A percentile compares a stretch with the other conserved stretches of the same genome.
These are phyloP conservation scores for Butyriboletus loyo DNA, from an alignment of 768 basidiomycete species.

Conservation along the genomic window DNA sequence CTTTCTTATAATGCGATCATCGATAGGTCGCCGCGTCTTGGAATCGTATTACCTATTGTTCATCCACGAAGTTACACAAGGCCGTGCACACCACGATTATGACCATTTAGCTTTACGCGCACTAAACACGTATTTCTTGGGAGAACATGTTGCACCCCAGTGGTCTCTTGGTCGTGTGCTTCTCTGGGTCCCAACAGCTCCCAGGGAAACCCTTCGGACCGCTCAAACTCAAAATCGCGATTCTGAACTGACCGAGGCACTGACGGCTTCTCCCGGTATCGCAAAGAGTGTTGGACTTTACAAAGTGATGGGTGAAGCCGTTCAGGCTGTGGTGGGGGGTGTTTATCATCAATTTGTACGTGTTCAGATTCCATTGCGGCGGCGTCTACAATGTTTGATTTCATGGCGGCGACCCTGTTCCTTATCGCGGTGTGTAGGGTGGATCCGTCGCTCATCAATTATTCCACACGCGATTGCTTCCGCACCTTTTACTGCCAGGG, in stretches of 20 bases:
- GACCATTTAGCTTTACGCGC: constrained; percentile 55
- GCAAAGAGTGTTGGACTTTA: constrained; percentile 61
- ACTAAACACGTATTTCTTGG: constrained; percentile 68
- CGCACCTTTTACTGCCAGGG: constrained; percentile 29
- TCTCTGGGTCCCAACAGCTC: constrained; percentile 67
- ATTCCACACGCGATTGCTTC: constrained; percentile 36
- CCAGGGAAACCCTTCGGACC: constrained; percentile 33
- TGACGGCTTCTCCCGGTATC: constrained; percentile 34
- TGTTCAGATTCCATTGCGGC: constrained; percentile 24
- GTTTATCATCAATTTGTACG: constrained; percentile 79
- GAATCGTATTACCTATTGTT: constrained; percentile 74
- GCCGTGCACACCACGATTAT: constrained; percentile 50
- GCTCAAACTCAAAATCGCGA: constrained; percentile 16
- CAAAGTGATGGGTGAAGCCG: constrained; percentile 75
- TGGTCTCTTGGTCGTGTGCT: constrained; percentile 75
- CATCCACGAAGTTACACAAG: constrained; percentile 52
- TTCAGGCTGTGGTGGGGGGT: constrained; percentile 73
- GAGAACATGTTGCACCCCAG: constrained; percentile 68
- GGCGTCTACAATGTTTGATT: constrained; percentile 4
- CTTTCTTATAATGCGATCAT: neutral
- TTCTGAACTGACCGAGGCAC: constrained; percentile 25
- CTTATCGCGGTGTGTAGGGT: constrained; percentile 17
- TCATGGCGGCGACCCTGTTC: constrained; percentile 5
- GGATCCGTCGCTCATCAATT: constrained; percentile 33
- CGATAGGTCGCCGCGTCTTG: constrained; percentile 69